Evolutionary conservation across 257 asterid species (phyloP), one percentile per base, ranked within the genome.

Genomic region (Marsdenia floribunda): DNA sequence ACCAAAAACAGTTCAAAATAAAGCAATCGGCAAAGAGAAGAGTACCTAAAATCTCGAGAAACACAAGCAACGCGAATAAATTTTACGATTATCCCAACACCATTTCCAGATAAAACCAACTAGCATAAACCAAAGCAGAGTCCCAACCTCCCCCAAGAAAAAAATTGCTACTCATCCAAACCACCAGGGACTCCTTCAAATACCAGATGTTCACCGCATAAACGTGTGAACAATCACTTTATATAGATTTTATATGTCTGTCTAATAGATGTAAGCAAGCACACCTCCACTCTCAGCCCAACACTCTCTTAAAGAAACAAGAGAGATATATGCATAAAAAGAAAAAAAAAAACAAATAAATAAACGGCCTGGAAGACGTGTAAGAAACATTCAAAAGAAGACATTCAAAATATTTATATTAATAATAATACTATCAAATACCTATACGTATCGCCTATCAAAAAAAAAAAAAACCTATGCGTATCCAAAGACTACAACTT

Each of bases 281-380:
- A 65, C 82, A 50, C 86, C 81, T 72, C 86, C 82, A 79, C 83
- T 77, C 77, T 44, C 57, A 26, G 42, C 33, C 82, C 82, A 77
- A 55, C 66, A 80, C 86, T 44, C 26, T 26, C 26, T 38, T 58
- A 10, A 70, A 18, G 33, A 29, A 80, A 33, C 24, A 71, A 57
- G 35, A 61, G 65, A 2, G 38, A 68, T 16, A 69, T 21, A 35
- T 54, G 47, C 44, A 66, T 29, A 44, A 44, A 44, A 5, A 44
- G 49, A 44, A 78, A 80, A 81, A 86, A 44, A 78, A 80, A 81
- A 86, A 76, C 81, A 83, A 77, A 76, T 57, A 80, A 83, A 73
- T 79, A 80, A 83, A 73, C 80, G 74, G 82, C 86, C 83, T 54
- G n/a, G 78, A 82, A 87, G 90, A 80, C 92, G 89, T 83, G 95